Conservation (phyloP, 352 stramenopile genomes). For the Pythium aquatile region DNA sequence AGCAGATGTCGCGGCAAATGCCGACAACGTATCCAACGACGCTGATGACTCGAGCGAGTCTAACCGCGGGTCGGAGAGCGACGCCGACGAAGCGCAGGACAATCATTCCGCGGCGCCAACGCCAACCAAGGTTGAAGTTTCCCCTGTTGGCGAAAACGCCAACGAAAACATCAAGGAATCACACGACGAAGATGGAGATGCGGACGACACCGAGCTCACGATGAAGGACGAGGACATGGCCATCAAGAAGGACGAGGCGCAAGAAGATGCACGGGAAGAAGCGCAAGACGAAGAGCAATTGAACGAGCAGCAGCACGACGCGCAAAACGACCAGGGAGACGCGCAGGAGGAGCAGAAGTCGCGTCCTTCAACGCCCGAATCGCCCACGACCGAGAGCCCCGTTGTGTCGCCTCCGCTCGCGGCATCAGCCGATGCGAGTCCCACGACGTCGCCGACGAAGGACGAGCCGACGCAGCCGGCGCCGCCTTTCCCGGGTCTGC, state of each 20-base stretch:
- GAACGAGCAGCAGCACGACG: not conserved
- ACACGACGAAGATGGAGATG: not conserved
- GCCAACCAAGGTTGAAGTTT: slow-evolving; percentile 15
- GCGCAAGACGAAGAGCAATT: not conserved
- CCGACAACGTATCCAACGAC: slow-evolving; percentile 6
- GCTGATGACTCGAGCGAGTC: not conserved
- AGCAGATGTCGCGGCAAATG: slow-evolving; percentile 5
- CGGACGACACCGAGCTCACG: not conserved
- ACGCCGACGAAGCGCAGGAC: slow-evolving; percentile 3
- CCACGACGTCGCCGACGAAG: not conserved
- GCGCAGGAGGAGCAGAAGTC: not conserved
- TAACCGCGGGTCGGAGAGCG: not conserved
- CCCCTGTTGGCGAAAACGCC: not conserved
- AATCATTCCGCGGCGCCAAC: slow-evolving; percentile 19
- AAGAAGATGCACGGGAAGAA: slow-evolving; percentile 9
- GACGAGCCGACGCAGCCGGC: not conserved
- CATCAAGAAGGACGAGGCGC: slow-evolving; percentile 3
- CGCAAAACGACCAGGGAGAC: not conserved
- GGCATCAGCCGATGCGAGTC: not conserved
- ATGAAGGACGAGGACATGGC: not conserved
- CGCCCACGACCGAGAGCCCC: not conserved
- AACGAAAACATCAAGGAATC: not conserved
- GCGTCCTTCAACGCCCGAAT: not conserved
- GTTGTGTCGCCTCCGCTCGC: not conserved
- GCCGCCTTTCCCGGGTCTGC: not conserved